These are phyloP conservation scores for Serpula lacrymans DNA, from an alignment of 768 basidiomycete genomes.

Conservation along the genomic window DNA sequence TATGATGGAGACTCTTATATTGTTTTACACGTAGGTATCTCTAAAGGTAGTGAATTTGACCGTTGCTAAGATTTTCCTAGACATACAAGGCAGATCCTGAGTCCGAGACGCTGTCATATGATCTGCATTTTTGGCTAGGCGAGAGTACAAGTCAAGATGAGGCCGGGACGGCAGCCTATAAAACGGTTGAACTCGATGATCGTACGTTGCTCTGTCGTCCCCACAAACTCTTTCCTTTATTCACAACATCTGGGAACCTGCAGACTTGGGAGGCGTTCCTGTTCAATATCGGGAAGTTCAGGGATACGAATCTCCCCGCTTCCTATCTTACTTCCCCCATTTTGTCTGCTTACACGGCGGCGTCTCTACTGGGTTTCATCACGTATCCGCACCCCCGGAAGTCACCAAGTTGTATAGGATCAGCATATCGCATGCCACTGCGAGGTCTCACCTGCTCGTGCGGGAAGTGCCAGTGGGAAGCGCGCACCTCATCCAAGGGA, in stretches of 20 bases:
- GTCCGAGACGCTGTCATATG: conserved; percentile 43
- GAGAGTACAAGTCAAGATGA: conserved; percentile 58
- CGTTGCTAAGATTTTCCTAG: conserved; percentile 25
- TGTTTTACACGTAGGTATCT: conserved; percentile 48
- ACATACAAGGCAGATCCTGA: conserved; percentile 56
- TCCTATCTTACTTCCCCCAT: conserved; percentile 47
- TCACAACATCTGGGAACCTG: background rate
- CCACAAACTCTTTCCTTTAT: background rate
- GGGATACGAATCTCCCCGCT: conserved; percentile 49
- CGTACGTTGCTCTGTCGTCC: conserved; percentile 38
- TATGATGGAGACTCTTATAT: conserved; percentile 68
- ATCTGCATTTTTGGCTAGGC: conserved; percentile 68
- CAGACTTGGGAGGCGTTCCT: conserved; percentile 53
- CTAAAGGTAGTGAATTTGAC: background rate
- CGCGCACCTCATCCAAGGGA: conserved; percentile 48
- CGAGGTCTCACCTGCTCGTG: conserved; percentile 10
- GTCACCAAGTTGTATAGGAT: conserved; percentile 51
- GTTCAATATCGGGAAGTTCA: conserved; percentile 65
- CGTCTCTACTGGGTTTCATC: conserved; percentile 50
- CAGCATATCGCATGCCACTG: conserved; percentile 25
- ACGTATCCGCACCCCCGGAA: conserved; percentile 40
- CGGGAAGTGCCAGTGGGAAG: conserved; percentile 46
- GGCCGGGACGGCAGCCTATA: conserved; percentile 59
- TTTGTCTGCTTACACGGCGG: conserved; percentile 47
- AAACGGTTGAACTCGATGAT: conserved; percentile 66